These are phyloP conservation scores for Sclerotinia subarctica DNA, from an alignment of 2,329 filamentous ascomycete genomes.

Conservation along the genomic window DNA sequence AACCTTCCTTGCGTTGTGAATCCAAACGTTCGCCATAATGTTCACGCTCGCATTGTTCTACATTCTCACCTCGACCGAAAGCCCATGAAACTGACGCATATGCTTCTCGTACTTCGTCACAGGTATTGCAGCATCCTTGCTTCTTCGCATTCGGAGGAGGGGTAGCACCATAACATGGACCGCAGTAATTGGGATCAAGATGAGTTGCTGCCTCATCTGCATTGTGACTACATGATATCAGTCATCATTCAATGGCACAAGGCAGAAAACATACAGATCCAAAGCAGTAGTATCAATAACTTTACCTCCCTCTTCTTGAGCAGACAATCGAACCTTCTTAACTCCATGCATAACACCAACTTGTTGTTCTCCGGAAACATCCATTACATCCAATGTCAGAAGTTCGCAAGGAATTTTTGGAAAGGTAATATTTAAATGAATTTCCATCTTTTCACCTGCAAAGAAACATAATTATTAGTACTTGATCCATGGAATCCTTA, in stretches of 20 bases:
- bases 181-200: slow-evolving; percentile 89
- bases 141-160: slow-evolving; percentile 70
- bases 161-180: slow-evolving; percentile 83
- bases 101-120: slow-evolving; percentile 92
- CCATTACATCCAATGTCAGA: slow-evolving; percentile 96
- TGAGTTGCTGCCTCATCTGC: slow-evolving; percentile 68
- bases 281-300: slow-evolving; percentile 70
- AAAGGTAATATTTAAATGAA: slow-evolving; percentile 96
- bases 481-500: background rate
- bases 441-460: slow-evolving; percentile 98
- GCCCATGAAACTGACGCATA: slow-evolving; percentile 90
- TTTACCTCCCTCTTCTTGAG: slow-evolving; percentile 69
- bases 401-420: slow-evolving; percentile 92
- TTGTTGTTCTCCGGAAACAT: slow-evolving; percentile 95
- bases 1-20: slow-evolving; percentile 85
- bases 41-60: slow-evolving; percentile 93
- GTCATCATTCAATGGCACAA: slow-evolving; percentile 23
- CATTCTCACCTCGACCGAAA: slow-evolving; percentile 85
- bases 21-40: slow-evolving; percentile 89
- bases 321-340: slow-evolving; percentile 78
- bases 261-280: slow-evolving; percentile 51
- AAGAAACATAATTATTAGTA: slow-evolving; percentile 17
- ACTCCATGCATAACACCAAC: slow-evolving; percentile 91
- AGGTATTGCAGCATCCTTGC: slow-evolving; percentile 92
- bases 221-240: slow-evolving; percentile 50